These are phyloP conservation scores for Aureobasidium namibiae DNA, from an alignment of 2,329 filamentous ascomycete species.

Conservation along the genomic window DNA sequence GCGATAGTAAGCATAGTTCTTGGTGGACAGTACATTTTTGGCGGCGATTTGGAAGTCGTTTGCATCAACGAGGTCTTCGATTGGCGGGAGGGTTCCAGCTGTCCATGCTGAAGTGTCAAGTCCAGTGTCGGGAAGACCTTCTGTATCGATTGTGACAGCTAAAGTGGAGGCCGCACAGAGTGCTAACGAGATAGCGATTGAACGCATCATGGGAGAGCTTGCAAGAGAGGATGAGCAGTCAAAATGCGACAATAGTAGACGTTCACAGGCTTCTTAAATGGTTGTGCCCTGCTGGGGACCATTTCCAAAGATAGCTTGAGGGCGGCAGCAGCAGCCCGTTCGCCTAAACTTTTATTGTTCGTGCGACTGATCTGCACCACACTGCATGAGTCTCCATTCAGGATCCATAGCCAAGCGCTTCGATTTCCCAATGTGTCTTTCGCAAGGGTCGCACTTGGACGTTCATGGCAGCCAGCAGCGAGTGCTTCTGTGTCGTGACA, in stretches of 20 bases:
- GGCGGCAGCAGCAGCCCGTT: neutral
- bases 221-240: neutral
- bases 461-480: neutral
- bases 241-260: neutral
- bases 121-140: slow-evolving; percentile 23
- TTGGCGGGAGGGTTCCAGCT: slow-evolving; percentile 19
- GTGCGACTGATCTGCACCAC: neutral
- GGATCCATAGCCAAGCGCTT: neutral
- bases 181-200: neutral
- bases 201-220: neutral
- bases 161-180: neutral
- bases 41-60: slow-evolving; percentile 31
- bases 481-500: neutral
- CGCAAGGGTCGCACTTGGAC: neutral
- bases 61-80: slow-evolving; percentile 20
- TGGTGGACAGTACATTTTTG: slow-evolving; percentile 30
- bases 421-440: neutral
- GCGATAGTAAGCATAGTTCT: slow-evolving; percentile 23
- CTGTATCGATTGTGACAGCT: slow-evolving; percentile 18
- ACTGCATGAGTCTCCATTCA: neutral
- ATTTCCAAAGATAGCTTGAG: neutral
- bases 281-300: neutral
- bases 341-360: neutral
- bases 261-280: neutral
- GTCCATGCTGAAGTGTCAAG: slow-evolving; percentile 22